phyloP scores from a whole-genome alignment of 352 stramenopile genomes.

The Pythium biforme region DNA sequence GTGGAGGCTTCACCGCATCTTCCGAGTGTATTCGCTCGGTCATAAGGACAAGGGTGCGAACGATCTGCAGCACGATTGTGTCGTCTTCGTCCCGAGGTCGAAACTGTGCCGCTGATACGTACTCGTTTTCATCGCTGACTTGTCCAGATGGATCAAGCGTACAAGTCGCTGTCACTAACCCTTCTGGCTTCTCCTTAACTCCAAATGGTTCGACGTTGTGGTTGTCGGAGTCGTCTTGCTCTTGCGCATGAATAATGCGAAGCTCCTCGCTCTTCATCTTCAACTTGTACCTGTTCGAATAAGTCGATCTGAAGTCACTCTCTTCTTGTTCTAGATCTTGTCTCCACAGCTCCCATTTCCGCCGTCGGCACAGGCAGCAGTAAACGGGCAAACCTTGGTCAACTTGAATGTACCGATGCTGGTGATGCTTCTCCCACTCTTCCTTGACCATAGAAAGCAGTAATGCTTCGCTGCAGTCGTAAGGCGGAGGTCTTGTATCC shows the following conservation, averaged over 20 bases:
- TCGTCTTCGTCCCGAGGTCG: constrained; percentile 15
- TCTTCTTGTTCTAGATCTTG: constrained; percentile 48
- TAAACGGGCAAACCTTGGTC: constrained; percentile 31
- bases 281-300: constrained; percentile 32
- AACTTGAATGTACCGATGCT: constrained; percentile 59
- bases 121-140: not conserved
- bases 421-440: constrained; percentile 69
- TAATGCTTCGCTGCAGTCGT: constrained; percentile 10
- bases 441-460: constrained; percentile 39
- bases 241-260: constrained; percentile 23
- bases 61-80: constrained; percentile 13
- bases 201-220: not conserved
- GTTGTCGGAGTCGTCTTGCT: not conserved
- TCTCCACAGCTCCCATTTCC: constrained; percentile 59
- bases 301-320: constrained; percentile 39
- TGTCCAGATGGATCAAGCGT: not conserved
- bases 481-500: constrained; percentile 25
- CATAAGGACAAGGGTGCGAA: constrained; percentile 22
- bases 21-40: constrained; percentile 25
- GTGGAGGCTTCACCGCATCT: constrained; percentile 1
- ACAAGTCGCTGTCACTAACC: not conserved
- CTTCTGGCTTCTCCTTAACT: not conserved
- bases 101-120: not conserved
- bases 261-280: constrained; percentile 54
- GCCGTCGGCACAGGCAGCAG: constrained; percentile 61